Percentiles rank a stretch among this genome's conserved stretches.
Conservation (phyloP, 208 protist species). For the Spongospora subterranea region DNA sequence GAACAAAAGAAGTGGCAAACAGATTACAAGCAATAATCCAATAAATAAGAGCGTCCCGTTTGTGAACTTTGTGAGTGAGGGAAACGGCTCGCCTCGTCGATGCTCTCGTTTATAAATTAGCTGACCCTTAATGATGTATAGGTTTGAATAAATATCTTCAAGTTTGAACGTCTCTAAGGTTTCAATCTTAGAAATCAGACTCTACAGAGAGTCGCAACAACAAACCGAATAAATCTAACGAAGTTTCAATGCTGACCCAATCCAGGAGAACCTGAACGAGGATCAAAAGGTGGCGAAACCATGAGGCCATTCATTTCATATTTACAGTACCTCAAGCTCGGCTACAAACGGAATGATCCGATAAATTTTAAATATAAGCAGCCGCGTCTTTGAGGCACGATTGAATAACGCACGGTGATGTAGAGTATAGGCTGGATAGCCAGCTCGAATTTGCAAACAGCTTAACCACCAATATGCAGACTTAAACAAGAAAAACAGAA, state of each 20-base stretch:
- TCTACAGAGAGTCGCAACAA: not conserved
- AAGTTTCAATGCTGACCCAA: constrained; percentile 13
- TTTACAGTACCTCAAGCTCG: constrained; percentile 3
- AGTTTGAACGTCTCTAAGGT: constrained; percentile 42
- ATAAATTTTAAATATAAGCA: not conserved
- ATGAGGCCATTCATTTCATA: too few relatives aligned
- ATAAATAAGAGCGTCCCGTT: constrained; percentile 55
- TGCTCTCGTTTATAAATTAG: constrained; percentile 48
- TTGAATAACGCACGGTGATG: constrained; percentile 41
- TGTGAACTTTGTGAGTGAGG: not conserved
- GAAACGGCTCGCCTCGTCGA: constrained; percentile 46
- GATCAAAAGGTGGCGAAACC: too few relatives aligned
- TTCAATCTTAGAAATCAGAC: not conserved
- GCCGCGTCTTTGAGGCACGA: not conserved
- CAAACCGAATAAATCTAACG: constrained; percentile 23
- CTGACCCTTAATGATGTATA: constrained; percentile 42
- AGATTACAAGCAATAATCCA: constrained; percentile 13
- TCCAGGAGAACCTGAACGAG: constrained; percentile 9
- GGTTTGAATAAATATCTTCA: constrained; percentile 41
- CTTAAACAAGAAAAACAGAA: constrained; percentile 38
- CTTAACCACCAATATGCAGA: not conserved
- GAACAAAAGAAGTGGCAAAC: constrained; percentile 19
- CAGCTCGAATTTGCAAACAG: constrained; percentile 8
- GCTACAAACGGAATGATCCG: constrained; percentile 35
- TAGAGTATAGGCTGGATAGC: constrained; percentile 1